Conservation (phyloP, 2,329 filamentous ascomycete genomes). For the Periglandula ipomoeae region DNA sequence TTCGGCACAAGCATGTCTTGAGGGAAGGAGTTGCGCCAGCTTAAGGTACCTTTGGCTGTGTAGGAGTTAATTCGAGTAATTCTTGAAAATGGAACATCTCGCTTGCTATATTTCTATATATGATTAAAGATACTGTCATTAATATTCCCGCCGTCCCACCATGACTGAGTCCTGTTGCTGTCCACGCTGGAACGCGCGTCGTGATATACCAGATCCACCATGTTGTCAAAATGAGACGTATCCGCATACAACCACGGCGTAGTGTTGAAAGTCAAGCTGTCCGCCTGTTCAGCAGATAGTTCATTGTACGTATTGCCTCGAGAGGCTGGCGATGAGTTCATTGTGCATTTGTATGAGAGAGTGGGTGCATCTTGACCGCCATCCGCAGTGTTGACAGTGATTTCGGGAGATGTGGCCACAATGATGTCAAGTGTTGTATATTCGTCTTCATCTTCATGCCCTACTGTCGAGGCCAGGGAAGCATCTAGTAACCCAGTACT, state of each 20-base stretch:
- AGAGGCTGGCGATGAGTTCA: constrained; percentile 15
- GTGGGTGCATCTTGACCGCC: constrained; percentile 40
- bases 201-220: constrained; percentile 26
- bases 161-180: constrained; percentile 20
- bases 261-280: constrained; percentile 30
- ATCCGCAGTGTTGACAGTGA: constrained; percentile 41
- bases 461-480: constrained; percentile 26
- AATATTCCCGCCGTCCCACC: constrained; percentile 32
- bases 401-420: constrained; percentile 41
- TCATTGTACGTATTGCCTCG: constrained; percentile 19
- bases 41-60: no score
- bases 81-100: neutral
- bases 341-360: constrained; percentile 23
- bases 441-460: constrained; percentile 24
- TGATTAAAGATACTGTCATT: constrained; percentile 30
- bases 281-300: constrained; percentile 21
- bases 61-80: no score
- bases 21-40: neutral
- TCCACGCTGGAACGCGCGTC: constrained; percentile 18
- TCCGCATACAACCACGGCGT: constrained; percentile 36
- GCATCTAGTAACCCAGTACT: constrained; percentile 31
- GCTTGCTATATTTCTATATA: constrained; percentile 18
- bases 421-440: constrained; percentile 36
- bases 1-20: no score
- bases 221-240: constrained; percentile 27